Base-by-base conservation (phyloP, 2,329 filamentous ascomycete species). In the Echinosphaeria canescens region DNA sequence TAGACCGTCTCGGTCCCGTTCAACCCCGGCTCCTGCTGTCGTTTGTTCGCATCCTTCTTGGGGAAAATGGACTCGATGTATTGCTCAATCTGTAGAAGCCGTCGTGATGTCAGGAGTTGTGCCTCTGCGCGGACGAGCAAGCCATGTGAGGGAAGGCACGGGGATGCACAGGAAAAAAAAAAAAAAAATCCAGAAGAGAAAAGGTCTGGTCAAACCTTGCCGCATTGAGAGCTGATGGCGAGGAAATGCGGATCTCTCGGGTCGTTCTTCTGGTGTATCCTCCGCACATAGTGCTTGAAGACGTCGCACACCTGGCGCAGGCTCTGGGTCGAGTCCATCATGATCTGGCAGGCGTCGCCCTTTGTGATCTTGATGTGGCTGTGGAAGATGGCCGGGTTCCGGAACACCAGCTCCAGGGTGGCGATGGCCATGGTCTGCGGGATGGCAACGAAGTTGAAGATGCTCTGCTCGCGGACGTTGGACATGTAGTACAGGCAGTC, bases 401-500 rank as follows among this genome's bases (percentile, higher is more conserved):
- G 75, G 67, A 95, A 98, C 39, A 85, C 76, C 12, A 81, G 57
- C 38, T 93, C 84, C 23, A 95, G 55, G 1, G 85, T 95, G 7
- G 88, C 85, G 46, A 98, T 93, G 28, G 85, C 88, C 88, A 98
- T 98, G 35, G 72, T 61, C 50, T 98, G 88, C 3, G 88, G 88
- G 35, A 98, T 98, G 30, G 85, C 85, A 25, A 82, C 82, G 49
- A 98, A 98, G 62, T 98, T 98, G 68, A 98, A 98, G 15, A 92
- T 81, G 44, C 81, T 91, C 55, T 98, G 88, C 44, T 98, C 88
- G 37, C 75, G 74, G 35, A 98, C 69, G 25, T 79, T 88, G 5
- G 85, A 85, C 56, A 98, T 81, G 54, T 95, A 98, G 57, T 84
- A 93, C n/a, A 98, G 53, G 45, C 85, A 95, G 43, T 95, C 82